Conservation (phyloP, 768 basidiomycete genomes). For the Serendipita sp. region DNA sequence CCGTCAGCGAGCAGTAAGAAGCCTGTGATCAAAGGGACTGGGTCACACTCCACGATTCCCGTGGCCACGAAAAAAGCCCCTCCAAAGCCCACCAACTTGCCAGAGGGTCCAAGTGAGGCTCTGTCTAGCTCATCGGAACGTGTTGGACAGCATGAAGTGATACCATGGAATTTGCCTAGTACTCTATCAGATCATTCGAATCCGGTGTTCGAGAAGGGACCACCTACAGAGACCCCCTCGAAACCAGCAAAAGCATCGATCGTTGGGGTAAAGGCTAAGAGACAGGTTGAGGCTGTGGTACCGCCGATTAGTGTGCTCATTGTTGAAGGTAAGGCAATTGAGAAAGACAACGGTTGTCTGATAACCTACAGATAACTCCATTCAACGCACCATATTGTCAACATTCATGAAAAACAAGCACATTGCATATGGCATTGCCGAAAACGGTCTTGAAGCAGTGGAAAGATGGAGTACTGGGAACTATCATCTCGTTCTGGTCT, state of each 20-base stretch:
- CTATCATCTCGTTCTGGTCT: conserved; percentile 88
- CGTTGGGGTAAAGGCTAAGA: conserved; percentile 7
- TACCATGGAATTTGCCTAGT: too few relatives aligned
- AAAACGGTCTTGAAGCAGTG: conserved; percentile 89
- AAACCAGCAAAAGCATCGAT: conserved; percentile 8
- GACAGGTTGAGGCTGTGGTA: conserved; percentile 51
- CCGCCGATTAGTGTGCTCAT: conserved; percentile 97
- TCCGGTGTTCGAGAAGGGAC: background rate
- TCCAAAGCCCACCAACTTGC: too few relatives aligned
- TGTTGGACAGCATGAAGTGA: too few relatives aligned
- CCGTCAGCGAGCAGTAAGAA: too few relatives aligned
- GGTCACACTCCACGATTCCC: too few relatives aligned
- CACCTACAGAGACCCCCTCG: conserved; percentile 8
- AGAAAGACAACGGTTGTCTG: background rate
- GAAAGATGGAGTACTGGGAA: conserved; percentile 84
- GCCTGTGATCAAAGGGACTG: too few relatives aligned
- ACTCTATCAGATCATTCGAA: background rate
- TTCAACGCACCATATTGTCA: conserved; percentile 94
- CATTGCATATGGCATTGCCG: conserved; percentile 88
- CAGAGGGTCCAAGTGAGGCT: too few relatives aligned
- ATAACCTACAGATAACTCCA: conserved; percentile 66
- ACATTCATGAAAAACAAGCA: conserved; percentile 93
- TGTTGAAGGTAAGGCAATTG: conserved; percentile 63
- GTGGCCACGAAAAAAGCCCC: too few relatives aligned
- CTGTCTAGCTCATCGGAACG: too few relatives aligned